Base-by-base conservation (phyloP, 768 basidiomycete species). In the Mycena chlorophos region DNA sequence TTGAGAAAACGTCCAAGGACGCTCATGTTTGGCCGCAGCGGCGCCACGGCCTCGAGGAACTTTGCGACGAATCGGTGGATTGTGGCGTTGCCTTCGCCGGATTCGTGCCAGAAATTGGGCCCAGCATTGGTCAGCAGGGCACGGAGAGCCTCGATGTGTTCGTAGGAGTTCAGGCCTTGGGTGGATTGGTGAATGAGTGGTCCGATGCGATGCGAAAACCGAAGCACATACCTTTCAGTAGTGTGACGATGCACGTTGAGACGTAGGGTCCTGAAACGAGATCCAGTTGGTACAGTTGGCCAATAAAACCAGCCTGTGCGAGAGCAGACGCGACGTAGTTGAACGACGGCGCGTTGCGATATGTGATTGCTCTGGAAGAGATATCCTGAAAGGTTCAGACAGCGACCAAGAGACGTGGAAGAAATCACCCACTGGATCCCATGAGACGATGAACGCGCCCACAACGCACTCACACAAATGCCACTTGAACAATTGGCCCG, bases 341-440 rank as follows among this genome's bases (percentile, higher is more conserved):
- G 28, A 49, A 47, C 17, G 61, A 58, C 3, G 61, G 62, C 29
- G 54, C 48, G 23, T 61, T 57, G 37, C 37, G 23, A 42, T 52
- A 57, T 30, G 55, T 55, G 38, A 65, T 63, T 6, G 55, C 61
- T 26, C 51, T 40, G 10, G 57, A 29, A 5, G 48, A 49, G n/a
- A n/a, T n/a, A 26, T 67, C 61, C 67, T 66, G 52, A 23, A 8
- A n/a, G 20, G 43, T 27, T 20, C 22, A 37, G 19, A 23, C 17
- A 50, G 28, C 14, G 19, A 10, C 10, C 25, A 51, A 28, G 28
- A 6, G 23, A 51, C 23, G 25, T 2, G 25, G 22, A 30, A 27
- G n/a, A 40, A 62, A 69, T 26, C n/a, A n/a, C n/a, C n/a, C n/a
- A 69, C 70, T 17, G 60, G 51, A 51, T 67, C 63, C 70, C 69